phyloP scores from a whole-genome alignment of 1,139 yeast genomes.

The Yamadazyma trypodendri region DNA sequence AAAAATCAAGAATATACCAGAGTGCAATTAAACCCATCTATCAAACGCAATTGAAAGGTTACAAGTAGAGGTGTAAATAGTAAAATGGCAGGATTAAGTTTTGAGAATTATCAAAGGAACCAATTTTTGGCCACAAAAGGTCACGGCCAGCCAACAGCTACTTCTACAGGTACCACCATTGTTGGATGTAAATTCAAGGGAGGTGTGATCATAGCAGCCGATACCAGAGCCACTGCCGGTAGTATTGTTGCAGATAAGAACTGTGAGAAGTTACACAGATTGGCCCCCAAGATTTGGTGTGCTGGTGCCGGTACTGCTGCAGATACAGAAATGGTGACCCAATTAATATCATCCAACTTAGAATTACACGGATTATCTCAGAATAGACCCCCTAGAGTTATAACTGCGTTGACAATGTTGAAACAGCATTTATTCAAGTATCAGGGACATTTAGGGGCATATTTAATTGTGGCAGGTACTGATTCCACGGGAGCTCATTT shows the following conservation, averaged over 20 bases:
- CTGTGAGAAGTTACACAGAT: conserved; percentile 91
- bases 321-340: conserved; percentile 97
- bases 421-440: conserved; percentile 95
- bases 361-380: conserved; percentile 86
- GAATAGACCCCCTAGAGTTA: conserved; percentile 86
- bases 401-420: conserved; percentile 87
- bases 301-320: conserved; percentile 99
- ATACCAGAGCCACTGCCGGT: conserved; percentile 96
- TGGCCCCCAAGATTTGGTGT: conserved; percentile 96
- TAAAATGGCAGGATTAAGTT: conserved; percentile 82
- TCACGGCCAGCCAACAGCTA: conserved; percentile 76
- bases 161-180: conserved; percentile 97
- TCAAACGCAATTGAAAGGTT: too few relatives aligned
- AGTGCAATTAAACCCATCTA: too few relatives aligned
- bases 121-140: conserved; percentile 70
- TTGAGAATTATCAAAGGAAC: conserved; percentile 92
- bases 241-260: conserved; percentile 96
- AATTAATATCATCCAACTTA: conserved; percentile 82
- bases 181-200: conserved; percentile 91
- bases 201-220: conserved; percentile 98
- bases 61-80: not conserved
- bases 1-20: too few relatives aligned
- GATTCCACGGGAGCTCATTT: conserved; percentile 96
- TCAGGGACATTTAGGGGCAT: conserved; percentile 97
- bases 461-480: conserved; percentile 92